Conservation (phyloP, 2,329 filamentous ascomycete genomes). For the Scedosporium minutisporum region DNA sequence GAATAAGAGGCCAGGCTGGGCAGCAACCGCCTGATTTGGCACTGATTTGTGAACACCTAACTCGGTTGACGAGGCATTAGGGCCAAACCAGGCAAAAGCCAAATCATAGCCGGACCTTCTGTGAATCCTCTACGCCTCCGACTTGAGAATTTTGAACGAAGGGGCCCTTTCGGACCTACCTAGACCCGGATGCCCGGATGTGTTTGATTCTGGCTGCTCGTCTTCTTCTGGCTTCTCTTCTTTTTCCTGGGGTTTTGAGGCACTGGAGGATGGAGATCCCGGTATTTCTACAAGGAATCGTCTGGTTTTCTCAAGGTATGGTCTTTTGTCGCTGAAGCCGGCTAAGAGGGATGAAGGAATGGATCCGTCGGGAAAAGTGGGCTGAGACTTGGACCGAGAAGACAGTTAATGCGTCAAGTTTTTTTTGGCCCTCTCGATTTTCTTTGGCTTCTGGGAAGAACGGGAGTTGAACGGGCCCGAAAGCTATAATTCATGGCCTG, state of each 20-base stretch:
- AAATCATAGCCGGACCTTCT: background rate
- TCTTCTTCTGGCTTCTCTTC: background rate
- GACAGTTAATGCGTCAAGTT: background rate
- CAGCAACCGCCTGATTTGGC: background rate
- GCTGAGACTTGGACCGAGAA: background rate
- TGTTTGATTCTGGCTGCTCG: background rate
- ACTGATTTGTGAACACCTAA: background rate
- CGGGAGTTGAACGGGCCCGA: background rate
- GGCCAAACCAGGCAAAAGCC: background rate
- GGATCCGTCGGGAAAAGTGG: background rate
- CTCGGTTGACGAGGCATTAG: background rate
- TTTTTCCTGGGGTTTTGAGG: background rate
- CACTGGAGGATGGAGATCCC: background rate
- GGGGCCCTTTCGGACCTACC: background rate
- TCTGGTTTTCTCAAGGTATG: too few species aligned
- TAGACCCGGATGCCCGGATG: background rate
- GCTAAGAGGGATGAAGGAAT: background rate
- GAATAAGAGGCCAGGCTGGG: background rate
- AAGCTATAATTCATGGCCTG: too few species aligned
- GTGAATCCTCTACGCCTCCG: background rate
- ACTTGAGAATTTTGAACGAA: background rate
- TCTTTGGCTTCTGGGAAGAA: background rate
- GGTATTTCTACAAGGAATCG: background rate
- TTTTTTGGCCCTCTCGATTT: background rate
- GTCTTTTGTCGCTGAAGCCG: background rate